phyloP scores from a whole-genome alignment of 192 early-diverging fungal genomes.

The Mortierella hygrophila region DNA sequence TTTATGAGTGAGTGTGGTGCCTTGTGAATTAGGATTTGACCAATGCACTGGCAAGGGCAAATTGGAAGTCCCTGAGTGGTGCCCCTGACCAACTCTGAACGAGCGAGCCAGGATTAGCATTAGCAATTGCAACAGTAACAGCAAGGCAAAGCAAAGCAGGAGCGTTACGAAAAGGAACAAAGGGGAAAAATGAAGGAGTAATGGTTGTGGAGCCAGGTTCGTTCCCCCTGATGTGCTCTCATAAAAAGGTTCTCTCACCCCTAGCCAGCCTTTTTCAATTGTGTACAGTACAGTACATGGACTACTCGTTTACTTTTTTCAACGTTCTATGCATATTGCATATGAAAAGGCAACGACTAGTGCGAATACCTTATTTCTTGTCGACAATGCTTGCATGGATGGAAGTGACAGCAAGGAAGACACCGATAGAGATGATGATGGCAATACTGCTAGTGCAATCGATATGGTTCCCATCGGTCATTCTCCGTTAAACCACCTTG shows the following conservation, averaged over 20 bases:
- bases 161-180: no score
- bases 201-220: not conserved
- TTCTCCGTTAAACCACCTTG: no score
- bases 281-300: not conserved
- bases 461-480: no score
- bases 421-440: not conserved
- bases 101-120: not conserved
- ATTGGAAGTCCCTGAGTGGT: not conserved
- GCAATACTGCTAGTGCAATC: not conserved
- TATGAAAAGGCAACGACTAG: not conserved
- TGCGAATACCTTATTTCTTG: not conserved
- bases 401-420: not conserved
- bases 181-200: no score
- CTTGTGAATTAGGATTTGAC: slow-evolving; percentile 10
- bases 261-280: not conserved
- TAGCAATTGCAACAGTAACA: not conserved
- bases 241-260: not conserved
- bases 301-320: not conserved
- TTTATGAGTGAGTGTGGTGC: not conserved
- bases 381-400: not conserved
- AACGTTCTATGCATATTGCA: not conserved
- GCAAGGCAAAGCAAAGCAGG: no score
- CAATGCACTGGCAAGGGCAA: slow-evolving; percentile 2
- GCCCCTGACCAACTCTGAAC: not conserved
- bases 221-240: not conserved